Conservation (phyloP, 2,329 filamentous ascomycete genomes). For the Fusarium tanahbumbuense region DNA sequence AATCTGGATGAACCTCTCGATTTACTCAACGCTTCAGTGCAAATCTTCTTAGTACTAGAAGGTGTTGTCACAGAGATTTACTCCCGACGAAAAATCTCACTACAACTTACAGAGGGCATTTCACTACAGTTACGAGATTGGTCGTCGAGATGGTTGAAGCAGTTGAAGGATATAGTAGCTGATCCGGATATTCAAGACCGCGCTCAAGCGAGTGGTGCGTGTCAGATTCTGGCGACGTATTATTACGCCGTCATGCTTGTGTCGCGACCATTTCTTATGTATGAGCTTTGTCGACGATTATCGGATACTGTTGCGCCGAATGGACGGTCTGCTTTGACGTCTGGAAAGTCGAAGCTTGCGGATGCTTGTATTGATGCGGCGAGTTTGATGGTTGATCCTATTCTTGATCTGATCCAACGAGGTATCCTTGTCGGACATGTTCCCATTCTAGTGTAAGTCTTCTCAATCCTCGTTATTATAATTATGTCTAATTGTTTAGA, state of each 20-base stretch:
- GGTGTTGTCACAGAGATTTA: slow-evolving; percentile 64
- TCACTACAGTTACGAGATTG: slow-evolving; percentile 64
- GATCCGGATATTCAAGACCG: slow-evolving; percentile 35
- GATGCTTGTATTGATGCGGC: slow-evolving; percentile 68
- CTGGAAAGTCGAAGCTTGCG: slow-evolving; percentile 62
- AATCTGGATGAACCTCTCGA: slow-evolving; percentile 57
- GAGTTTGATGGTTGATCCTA: slow-evolving; percentile 63
- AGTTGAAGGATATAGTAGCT: slow-evolving; percentile 55
- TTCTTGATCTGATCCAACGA: slow-evolving; percentile 58
- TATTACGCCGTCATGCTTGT: slow-evolving; percentile 70
- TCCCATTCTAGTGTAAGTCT: slow-evolving; percentile 62
- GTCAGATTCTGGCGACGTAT: slow-evolving; percentile 64
- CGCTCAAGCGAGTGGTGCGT: slow-evolving; percentile 58
- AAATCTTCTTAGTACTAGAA: slow-evolving; percentile 64
- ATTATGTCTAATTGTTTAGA: slow-evolving; percentile 44
- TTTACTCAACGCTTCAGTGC: slow-evolving; percentile 63
- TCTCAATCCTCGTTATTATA: rapidly evolving
- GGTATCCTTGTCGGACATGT: slow-evolving; percentile 58
- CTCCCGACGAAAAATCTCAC: slow-evolving; percentile 64
- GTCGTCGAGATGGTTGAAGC: slow-evolving; percentile 61
- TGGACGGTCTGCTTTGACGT: slow-evolving; percentile 45
- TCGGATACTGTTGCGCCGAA: slow-evolving; percentile 47
- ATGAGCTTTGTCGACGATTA: slow-evolving; percentile 61
- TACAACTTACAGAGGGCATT: slow-evolving; percentile 65
- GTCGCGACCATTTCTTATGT: slow-evolving; percentile 67